Evolutionary conservation across 805 yeast species (phyloP), one percentile per base, ranked within the genome.

Genomic region (Wickerhamiella qilinensis): DNA sequence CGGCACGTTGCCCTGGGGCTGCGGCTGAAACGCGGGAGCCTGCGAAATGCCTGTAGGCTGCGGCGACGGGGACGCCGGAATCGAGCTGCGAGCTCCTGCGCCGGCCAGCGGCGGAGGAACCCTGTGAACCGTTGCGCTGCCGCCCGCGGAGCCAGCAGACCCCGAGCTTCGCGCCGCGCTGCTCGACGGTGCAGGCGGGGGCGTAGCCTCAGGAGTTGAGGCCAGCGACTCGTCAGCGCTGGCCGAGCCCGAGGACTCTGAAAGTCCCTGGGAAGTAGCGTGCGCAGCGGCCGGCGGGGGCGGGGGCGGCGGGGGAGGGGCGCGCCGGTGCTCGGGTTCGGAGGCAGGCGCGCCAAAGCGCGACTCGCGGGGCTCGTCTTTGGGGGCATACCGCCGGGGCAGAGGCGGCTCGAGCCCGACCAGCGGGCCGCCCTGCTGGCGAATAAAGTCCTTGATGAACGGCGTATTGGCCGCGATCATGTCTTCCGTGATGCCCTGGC

Each of bases 391-490:
- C 29, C 65, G 69, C 46, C 88, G 65, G 3, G 91, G 93, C 37
- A 82, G 63, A 14, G 93, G 93, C 4, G 93, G 93, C 52, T 82
- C 93, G 20, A 78, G 59, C 1, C 93, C 93, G 21, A 78, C 78
- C 57, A 88, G 61, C 24, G 91, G 77, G 18, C 86, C 80, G 39
- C 91, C 83, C 54, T 74, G 77, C 49, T 76, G 64, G 3, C 73
- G 61, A 42, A 83, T 79, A 52, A 79, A 83, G 38, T 75, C 77
- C 55, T 80, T 83, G 52, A 83, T 80, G 54, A 82, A 81, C 43
- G 79, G 81, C 42, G 85, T 65, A 53, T 83, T 81, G 38, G 80
- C 88, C 0, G 86, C 91, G 54, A 83, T 82, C 86, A 80, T 77
- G 47, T 82, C 93, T 51, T 83, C 93, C 1, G 82, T 58, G 41